Conservation (phyloP, 2,329 filamentous ascomycete genomes). For the Ambrosiella beaveri region DNA sequence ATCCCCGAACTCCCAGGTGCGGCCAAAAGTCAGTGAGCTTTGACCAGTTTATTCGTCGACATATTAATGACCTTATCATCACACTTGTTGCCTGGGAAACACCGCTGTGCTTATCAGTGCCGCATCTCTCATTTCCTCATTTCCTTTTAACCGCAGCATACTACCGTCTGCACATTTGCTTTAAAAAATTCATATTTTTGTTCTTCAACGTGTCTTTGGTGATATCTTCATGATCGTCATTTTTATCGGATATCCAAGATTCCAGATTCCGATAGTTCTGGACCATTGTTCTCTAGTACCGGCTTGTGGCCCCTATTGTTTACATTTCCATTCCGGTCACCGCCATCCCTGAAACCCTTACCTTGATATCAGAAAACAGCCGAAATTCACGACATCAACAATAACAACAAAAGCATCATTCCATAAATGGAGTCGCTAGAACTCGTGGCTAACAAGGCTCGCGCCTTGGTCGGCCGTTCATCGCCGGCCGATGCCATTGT, state of each 20-base stretch:
- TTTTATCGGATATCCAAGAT: neutral
- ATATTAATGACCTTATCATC: neutral
- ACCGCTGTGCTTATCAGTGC: neutral
- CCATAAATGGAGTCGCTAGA: neutral
- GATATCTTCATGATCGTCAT: neutral
- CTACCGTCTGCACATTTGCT: neutral
- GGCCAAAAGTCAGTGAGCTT: neutral
- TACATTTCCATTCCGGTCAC: neutral
- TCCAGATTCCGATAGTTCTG: neutral
- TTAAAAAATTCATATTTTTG: neutral
- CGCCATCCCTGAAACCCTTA: neutral
- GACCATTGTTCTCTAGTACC: neutral
- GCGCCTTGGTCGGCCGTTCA: neutral
- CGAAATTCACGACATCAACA: neutral
- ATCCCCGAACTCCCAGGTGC: neutral
- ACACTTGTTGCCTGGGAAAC: neutral
- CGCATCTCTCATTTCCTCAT: conserved; percentile 6
- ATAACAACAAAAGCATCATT: neutral
- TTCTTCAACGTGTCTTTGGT: neutral
- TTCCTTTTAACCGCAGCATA: neutral
- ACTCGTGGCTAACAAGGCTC: conserved; percentile 3
- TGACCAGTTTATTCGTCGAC: neutral
- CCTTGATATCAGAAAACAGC: no score
- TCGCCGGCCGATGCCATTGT: neutral
- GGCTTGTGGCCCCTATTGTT: neutral